Evolutionary conservation across 129 eudicot species (phyloP), one percentile per base, ranked within the genome.

Genomic region (Escallonia herrerae): DNA sequence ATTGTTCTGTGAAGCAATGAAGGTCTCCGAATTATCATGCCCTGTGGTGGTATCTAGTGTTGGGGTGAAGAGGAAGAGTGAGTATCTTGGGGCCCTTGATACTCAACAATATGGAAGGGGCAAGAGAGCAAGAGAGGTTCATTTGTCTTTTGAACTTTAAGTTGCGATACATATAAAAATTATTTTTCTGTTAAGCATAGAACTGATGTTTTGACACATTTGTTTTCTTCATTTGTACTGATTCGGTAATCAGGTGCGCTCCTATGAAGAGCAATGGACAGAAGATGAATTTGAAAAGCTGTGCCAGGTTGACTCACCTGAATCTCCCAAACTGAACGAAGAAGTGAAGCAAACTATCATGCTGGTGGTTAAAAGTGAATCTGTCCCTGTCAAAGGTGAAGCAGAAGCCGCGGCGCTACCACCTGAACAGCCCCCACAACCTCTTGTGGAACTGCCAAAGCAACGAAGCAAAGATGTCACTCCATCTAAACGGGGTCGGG

Each of bases 221-320:
- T 12, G 15, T 50, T 66, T 56, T 41, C 41, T 64, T 46, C 37
- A 14, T 61, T 6, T 47, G 9, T 39, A 61, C 2, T 56, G 63
- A n/a, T 68, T 22, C 1, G 33, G 33, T 22, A 4, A 33, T n/a
- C 67, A 93, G 98, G 98, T 93, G 66, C 96, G 99, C 33, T 89
- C 96, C 39, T 93, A 93, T 76, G 99, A 93, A 91, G 99, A 93
- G 80, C 99, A 88, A 86, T 89, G 91, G 96, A 86, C 91, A 6
- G 99, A 93, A 71, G 99, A 93, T 22, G 96, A 93, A 79, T 93
- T 89, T 70, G 99, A 89, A 67, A 93, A 83, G 66, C 12, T 93
- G 71, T 93, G 99, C 70, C 90, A 86, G 72, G 90, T 46, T 72
- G 99, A 84, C 13, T 77, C 89, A 63, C 90, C 90, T 40, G 84